Evolutionary conservation across 768 basidiomycete species (phyloP).

Genomic region (Nidula microcarpa): DNA sequence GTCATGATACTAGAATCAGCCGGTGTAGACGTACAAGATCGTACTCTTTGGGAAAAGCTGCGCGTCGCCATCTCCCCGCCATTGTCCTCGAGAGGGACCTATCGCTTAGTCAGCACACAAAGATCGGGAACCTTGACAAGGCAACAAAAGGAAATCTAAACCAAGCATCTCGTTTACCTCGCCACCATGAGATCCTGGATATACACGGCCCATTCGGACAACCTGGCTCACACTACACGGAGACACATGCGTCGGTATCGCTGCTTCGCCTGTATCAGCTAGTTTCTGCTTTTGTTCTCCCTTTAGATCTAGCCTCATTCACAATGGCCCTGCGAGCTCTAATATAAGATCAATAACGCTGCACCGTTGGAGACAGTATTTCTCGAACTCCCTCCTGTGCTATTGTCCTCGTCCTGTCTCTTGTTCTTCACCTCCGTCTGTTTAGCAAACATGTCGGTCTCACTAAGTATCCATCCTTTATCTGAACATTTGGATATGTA

Average conservation of each 20-base stretch:
- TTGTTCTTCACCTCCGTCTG: constrained; percentile 8
- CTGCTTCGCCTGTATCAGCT: no score
- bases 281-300: neutral
- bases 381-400: neutral
- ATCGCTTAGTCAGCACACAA: neutral
- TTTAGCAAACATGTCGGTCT: constrained; percentile 54
- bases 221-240: no score
- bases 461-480: constrained; percentile 60
- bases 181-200: no score
- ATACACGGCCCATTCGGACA: no score
- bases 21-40: neutral
- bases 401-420: constrained; percentile 2
- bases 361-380: no score
- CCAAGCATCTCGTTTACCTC: neutral
- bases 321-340: no score
- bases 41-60: neutral
- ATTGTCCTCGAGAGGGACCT: constrained; percentile 1
- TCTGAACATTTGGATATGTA: constrained; percentile 62
- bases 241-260: no score
- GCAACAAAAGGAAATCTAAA: constrained; percentile 6
- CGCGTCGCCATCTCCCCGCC: neutral
- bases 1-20: neutral
- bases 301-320: no score
- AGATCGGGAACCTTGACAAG: neutral
- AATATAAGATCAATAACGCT: no score